A percentile compares a stretch with the other conserved stretches of the same genome.
Evolutionary conservation across 257 asterid genomes (phyloP).

Genomic region (Ehretia macrophylla): DNA sequence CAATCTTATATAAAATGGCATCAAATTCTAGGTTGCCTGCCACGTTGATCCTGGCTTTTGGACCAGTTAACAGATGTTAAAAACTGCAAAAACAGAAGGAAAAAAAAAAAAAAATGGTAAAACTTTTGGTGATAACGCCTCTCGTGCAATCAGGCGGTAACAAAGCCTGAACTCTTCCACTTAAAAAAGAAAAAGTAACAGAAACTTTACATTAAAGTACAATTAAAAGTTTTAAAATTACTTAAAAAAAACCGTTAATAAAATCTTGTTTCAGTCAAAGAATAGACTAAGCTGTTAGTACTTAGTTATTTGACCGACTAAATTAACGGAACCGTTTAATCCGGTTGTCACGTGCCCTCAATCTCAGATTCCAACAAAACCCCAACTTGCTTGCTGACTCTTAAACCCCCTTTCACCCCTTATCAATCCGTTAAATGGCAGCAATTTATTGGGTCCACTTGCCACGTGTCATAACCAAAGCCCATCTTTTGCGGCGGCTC

Average conservation of each 20-base stretch:
- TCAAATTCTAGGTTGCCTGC: conserved; percentile 59
- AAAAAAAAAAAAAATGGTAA: too few relatives aligned
- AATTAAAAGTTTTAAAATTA: too few relatives aligned
- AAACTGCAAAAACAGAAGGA: background rate
- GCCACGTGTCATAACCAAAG: conserved; percentile 33
- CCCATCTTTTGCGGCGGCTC: background rate
- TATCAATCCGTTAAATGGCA: background rate
- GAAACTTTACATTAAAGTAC: background rate
- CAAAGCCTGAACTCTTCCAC: background rate
- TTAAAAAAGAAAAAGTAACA: too few relatives aligned
- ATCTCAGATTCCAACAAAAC: conserved; percentile 22
- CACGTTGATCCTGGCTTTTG: conserved; percentile 28
- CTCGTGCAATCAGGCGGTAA: background rate
- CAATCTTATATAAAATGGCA: conserved; percentile 17
- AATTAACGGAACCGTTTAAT: conserved; percentile 46
- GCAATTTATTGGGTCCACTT: background rate
- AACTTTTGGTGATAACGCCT: background rate
- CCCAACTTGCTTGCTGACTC: conserved; percentile 9
- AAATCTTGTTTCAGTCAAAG: background rate
- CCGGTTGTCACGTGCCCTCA: conserved; percentile 41
- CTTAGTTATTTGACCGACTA: conserved; percentile 41
- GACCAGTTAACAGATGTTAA: background rate
- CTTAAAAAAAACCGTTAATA: too few relatives aligned
- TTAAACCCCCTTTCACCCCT: background rate
- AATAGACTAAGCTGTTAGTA: background rate